Base-by-base conservation (phyloP, 495 filamentous ascomycete species). In the Hamigera avellanea region DNA sequence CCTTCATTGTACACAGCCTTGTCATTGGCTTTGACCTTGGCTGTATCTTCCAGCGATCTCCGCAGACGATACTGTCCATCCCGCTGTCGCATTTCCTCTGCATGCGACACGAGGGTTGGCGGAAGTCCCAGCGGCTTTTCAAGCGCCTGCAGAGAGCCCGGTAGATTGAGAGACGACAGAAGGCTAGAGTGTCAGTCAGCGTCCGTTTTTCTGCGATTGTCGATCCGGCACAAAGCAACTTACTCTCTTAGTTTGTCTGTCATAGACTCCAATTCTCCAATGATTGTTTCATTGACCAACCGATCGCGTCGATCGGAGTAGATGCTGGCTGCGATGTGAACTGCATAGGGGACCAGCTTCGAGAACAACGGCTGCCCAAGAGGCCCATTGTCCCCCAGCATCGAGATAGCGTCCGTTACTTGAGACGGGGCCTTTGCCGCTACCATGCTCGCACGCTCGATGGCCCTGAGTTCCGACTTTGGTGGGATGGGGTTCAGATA, bases 91-190 rank as follows among this genome's bases (percentile, higher is more conserved):
- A 98, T 80, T 49, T 96, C 91, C 46, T 98, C 93, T 7, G 91
- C 91, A 49, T 95, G 91, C 8, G 87, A 80, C 7, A 83, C 71
- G 2, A 98, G 58, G 0, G 73, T 80, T 6, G 83, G 81, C 1
- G 91, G 91, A n/a, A 98, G 59, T 0, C 91, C 91, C 0, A 98
- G 71, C 0, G 91, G 89, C 49, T 94, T 98, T 46, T 98, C 91
- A 0, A 98, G 67, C 0, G 93, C 91, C 52, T 96, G 93, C 2
- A 98, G 60, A 1, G 88, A 94, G 1, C 91, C 91, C 0, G 91
- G 91, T 0, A 98, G 72, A 44, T 95, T 94, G 10, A 96, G 62
- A 8, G 80, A 84, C 23, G 82, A 77, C 16, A 95, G 57, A 4
- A 86, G 68, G 46, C 69, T 72, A 35, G 6, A 33, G 1, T 37